Base-by-base conservation (phyloP, 2,329 filamentous ascomycete genomes). In the Metarhizium brunneum region DNA sequence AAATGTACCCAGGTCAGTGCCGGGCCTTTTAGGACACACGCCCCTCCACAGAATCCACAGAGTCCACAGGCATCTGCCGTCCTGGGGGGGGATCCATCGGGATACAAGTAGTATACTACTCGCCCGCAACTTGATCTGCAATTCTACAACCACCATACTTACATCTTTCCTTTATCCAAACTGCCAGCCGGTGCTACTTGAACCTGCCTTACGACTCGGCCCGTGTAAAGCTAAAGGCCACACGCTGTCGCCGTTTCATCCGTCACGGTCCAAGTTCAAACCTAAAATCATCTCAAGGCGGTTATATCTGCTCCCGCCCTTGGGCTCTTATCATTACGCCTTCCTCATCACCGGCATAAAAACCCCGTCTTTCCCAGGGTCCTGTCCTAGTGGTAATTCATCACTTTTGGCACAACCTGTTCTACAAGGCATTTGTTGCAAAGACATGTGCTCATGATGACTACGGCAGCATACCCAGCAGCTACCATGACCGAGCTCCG, bases 401-500 rank as follows among this genome's bases (percentile, higher is more conserved):
- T 16, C n/a, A 45, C 18, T 10, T 7, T 11, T 45, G 29, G 29
- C 40, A 43, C 16, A 42, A 35, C 5, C 10, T 3, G n/a, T 7
- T 10, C 10, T 35, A 38, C 42, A 5, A 32, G 16, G 3, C 20
- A 47, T 11, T 14, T 13, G 57, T 61, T 63, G 60, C 62, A 59
- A 57, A 60, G 61, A 62, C 66, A 81, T 79, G 78, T 67, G 74
- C 77, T 71, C 77, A 83, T 83, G 79, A 82, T 80, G 75, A 80
- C 79, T 73, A 78, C 78, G 66, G 72, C 79, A 69, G 80, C 79
- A 62, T 81, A 83, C 70, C 77, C 80, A 47, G 36, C 57, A 73
- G 76, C 78, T 67, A 80, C 76, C 68, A 83, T 84, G 81, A 79
- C 81, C 78, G 81, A 83, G 68, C 69, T 84, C 73, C 82, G 82